Evolutionary conservation across 139 green algal species (phyloP).

Genomic region (Nannochloris sp.): DNA sequence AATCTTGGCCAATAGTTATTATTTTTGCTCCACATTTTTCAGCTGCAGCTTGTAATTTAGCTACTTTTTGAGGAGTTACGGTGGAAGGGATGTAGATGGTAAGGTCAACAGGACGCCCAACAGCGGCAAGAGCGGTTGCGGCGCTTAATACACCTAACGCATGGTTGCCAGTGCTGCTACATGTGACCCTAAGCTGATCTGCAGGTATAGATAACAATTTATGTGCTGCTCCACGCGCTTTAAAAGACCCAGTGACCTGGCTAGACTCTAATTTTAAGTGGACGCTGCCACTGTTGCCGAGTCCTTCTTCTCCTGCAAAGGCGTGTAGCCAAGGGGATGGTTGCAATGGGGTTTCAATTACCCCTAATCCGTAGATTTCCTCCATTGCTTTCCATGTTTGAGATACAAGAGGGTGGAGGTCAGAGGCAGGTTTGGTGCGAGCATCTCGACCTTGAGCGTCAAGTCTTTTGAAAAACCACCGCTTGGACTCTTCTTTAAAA

Average conservation of each 20-base stretch:
- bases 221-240: slow-evolving; percentile 37
- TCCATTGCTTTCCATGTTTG: slow-evolving; percentile 16
- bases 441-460: too few species aligned
- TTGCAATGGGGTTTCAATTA: slow-evolving; percentile 16
- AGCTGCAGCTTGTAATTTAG: slow-evolving; percentile 21
- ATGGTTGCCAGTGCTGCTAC: slow-evolving; percentile 57
- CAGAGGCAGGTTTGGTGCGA: too few species aligned
- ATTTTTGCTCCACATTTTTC: slow-evolving; percentile 10
- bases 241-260: slow-evolving; percentile 50
- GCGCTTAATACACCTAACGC: slow-evolving; percentile 50
- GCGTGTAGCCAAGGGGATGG: slow-evolving; percentile 14
- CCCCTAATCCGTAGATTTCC: slow-evolving; percentile 4
- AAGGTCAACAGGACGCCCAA: not conserved
- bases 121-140: not conserved
- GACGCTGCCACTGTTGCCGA: not conserved
- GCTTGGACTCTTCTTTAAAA: too few species aligned
- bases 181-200: slow-evolving; percentile 30
- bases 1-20: slow-evolving; percentile 27
- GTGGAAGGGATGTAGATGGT: slow-evolving; percentile 45
- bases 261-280: slow-evolving; percentile 43
- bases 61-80: slow-evolving; percentile 27
- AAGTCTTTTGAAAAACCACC: too few species aligned
- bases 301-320: not conserved
- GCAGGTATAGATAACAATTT: slow-evolving; percentile 35
- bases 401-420: not conserved